Base-by-base conservation (phyloP, 2,329 filamentous ascomycete species). In the Ascochyta viciae-villosae region DNA sequence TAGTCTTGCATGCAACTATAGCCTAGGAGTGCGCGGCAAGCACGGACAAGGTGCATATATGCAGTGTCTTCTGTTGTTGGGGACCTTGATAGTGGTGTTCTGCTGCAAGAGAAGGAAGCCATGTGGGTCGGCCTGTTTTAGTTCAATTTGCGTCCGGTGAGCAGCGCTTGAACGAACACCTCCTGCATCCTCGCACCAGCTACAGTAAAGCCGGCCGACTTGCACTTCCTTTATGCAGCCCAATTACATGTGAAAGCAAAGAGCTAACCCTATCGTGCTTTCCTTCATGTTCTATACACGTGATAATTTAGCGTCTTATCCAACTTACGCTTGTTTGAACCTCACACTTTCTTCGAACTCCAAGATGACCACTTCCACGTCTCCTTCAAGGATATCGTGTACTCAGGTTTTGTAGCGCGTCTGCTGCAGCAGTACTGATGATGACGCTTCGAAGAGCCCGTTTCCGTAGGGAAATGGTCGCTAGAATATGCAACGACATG, bases 61-160 rank as follows among this genome's bases (percentile, higher is more conserved):
- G 34, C 6, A 26, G 19, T 37, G 8, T 7, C 10, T 39, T 19
- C 19, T 19, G 40, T 35, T 19, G 45, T 12, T 29, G 34, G 6
- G 23, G 27, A 37, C 24, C 16, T 16, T 48, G 26, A 19, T 38
- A 39, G 39, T 46, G 47, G 47, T 56, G 47, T 56, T 24, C 40
- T 51, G 42, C 47, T 56, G 53, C 53, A 56, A 19, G 42, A 22
- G 31, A 47, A 24, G 16, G 26, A n/a, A 22, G 6, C 47, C 23
- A 51, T 43, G 53, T 56, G 53, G 53, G 42, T 56, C 53, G 16
- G 9, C 41, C 7, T 9, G 13, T 29, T 16, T 23, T 56, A 51
- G 53, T 31, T 26, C 31, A 29, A 16, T 16, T 33, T 8, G n/a
- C n/a, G 33, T 51, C 53, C 53, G 53, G 53, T 56, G 53, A 56